Conservation (phyloP, 2,329 filamentous ascomycete species). For the Aspergillus pseudoglaucus region DNA sequence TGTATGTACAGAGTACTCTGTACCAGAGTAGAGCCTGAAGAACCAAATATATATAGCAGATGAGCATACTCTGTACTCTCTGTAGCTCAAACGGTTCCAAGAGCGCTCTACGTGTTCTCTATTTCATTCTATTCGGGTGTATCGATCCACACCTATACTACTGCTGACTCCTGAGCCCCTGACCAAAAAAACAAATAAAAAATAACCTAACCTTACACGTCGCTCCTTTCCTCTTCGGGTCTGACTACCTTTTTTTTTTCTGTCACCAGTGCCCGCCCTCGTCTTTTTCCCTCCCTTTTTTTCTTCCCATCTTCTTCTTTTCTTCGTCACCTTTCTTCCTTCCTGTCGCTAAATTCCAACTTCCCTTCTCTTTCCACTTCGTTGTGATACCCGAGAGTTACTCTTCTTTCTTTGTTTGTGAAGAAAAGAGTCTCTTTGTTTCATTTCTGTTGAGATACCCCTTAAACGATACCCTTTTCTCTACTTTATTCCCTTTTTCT, state of each 20-base stretch:
- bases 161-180: background rate
- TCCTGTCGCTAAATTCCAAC: conserved; percentile 13
- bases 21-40: too few species aligned
- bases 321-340: conserved; percentile 14
- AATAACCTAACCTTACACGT: background rate
- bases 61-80: too few species aligned
- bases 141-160: background rate
- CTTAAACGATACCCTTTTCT: conserved; percentile 1
- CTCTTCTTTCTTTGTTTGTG: conserved; percentile 24
- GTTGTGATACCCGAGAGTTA: conserved; percentile 31
- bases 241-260: conserved; percentile 8
- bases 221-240: background rate
- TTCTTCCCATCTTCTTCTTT: conserved; percentile 16
- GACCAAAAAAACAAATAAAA: background rate
- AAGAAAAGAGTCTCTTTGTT: conserved; percentile 20
- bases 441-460: conserved; percentile 31
- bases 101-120: too few species aligned
- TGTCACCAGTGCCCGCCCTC: conserved; percentile 7
- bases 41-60: too few species aligned
- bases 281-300: conserved; percentile 19
- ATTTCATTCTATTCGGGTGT: background rate
- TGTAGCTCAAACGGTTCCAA: too few species aligned
- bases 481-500: too few species aligned
- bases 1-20: too few species aligned
- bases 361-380: conserved; percentile 16